Conservation (phyloP, 225 moss, liverwort and hornwort genomes). For the Rhytidiadelphus loreus region DNA sequence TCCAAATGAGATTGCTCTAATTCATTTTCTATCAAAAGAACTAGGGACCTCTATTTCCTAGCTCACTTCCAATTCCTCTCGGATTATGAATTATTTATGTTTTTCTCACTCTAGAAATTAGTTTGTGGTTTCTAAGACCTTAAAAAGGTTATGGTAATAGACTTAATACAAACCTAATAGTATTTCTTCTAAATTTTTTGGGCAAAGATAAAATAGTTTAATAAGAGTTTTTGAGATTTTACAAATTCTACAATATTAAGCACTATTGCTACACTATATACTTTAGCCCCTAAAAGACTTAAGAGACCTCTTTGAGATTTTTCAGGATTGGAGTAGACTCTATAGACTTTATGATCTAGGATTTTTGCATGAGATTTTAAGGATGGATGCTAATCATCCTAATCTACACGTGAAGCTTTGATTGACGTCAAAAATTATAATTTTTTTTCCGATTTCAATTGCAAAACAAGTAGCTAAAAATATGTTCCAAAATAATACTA, state of each 20-base stretch:
- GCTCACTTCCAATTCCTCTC: no score
- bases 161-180: neutral
- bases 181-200: neutral
- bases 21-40: neutral
- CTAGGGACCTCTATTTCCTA: no score
- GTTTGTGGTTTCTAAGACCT: fast-evolving
- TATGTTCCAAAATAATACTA: no score
- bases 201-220: neutral
- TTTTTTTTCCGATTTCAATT: no score
- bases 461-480: no score
- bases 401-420: no score
- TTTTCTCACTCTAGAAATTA: fast-evolving
- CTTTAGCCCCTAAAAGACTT: neutral
- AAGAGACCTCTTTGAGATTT: fast-evolving
- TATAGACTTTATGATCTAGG: neutral
- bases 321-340: fast-evolving
- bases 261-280: neutral
- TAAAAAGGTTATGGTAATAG: neutral
- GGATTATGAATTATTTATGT: neutral
- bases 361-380: neutral
- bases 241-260: neutral
- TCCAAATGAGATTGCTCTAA: no score
- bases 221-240: neutral
- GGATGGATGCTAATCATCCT: neutral
- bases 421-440: neutral